Evolutionary conservation across 2,329 filamentous ascomycete genomes (phyloP).

Genomic region (Ophiostoma australiae): DNA sequence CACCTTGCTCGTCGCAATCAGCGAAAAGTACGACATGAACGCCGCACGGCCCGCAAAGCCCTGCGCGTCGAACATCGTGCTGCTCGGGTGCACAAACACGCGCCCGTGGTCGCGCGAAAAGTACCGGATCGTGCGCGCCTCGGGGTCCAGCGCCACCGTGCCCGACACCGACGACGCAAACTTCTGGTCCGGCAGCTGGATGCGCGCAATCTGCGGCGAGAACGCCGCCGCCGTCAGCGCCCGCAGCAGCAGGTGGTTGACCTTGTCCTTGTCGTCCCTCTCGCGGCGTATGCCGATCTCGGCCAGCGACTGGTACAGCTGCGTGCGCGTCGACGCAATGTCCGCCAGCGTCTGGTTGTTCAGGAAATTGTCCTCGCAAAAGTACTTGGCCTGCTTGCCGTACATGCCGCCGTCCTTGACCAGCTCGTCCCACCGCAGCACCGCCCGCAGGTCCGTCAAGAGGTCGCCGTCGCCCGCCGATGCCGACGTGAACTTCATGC

Average conservation of each 20-base stretch:
- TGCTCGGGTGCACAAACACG: slow-evolving; percentile 89
- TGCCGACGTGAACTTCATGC: slow-evolving; percentile 61
- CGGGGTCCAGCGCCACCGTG: slow-evolving; percentile 86
- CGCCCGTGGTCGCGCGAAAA: slow-evolving; percentile 80
- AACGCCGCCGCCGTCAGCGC: slow-evolving; percentile 70
- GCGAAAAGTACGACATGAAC: slow-evolving; percentile 85
- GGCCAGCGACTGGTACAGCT: slow-evolving; percentile 79
- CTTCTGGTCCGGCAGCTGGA: slow-evolving; percentile 93
- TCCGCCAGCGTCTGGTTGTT: slow-evolving; percentile 79
- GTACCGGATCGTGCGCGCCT: slow-evolving; percentile 87
- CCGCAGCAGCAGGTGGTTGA: slow-evolving; percentile 51
- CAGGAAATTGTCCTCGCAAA: slow-evolving; percentile 83
- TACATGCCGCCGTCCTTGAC: slow-evolving; percentile 47
- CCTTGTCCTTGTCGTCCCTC: slow-evolving; percentile 32
- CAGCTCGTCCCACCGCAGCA: slow-evolving; percentile 73
- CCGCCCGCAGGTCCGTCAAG: slow-evolving; percentile 79
- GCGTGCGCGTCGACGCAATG: slow-evolving; percentile 77
- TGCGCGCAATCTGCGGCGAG: slow-evolving; percentile 81
- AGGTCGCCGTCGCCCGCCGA: slow-evolving; percentile 72
- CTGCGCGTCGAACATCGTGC: slow-evolving; percentile 78
- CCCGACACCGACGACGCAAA: slow-evolving; percentile 83
- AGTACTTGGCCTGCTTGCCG: slow-evolving; percentile 62
- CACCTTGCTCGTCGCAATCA: slow-evolving; percentile 87
- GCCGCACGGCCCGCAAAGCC: slow-evolving; percentile 67
- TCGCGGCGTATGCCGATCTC: slow-evolving; percentile 73